These are phyloP conservation scores for Chaetomium cochliodes DNA, from an alignment of 495 filamentous ascomycete species.

Conservation along the genomic window DNA sequence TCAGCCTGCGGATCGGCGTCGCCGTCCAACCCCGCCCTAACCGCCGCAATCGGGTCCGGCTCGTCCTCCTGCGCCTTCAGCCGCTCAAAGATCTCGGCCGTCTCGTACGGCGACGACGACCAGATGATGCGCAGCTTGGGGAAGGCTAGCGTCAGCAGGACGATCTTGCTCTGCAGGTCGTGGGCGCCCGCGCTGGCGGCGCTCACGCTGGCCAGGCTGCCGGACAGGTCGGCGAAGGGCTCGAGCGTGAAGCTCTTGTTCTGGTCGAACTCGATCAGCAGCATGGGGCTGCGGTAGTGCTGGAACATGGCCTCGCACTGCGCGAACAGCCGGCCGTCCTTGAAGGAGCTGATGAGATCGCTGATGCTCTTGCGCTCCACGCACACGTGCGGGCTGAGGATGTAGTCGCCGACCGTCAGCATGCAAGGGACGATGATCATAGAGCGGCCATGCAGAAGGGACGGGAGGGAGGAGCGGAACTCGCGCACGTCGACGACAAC, in stretches of 20 bases:
- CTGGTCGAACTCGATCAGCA: slow-evolving; percentile 96
- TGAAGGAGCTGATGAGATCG: slow-evolving; percentile 87
- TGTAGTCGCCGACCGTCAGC: slow-evolving; percentile 95
- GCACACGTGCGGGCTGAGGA: slow-evolving; percentile 85
- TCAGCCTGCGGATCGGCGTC: slow-evolving; percentile 55
- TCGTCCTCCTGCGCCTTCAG: slow-evolving; percentile 85
- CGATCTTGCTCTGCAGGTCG: slow-evolving; percentile 88
- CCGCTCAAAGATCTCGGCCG: slow-evolving; percentile 92
- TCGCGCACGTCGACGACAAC: slow-evolving; percentile 95
- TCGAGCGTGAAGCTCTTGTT: slow-evolving; percentile 97
- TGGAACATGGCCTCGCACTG: slow-evolving; percentile 93
- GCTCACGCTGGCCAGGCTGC: slow-evolving; percentile 56
- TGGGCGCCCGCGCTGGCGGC: slow-evolving; percentile 54
- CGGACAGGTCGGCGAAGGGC: slow-evolving; percentile 78
- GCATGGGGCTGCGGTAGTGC: slow-evolving; percentile 86
- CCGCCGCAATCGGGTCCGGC: slow-evolving; percentile 85
- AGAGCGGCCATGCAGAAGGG: slow-evolving; percentile 80
- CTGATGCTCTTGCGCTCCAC: slow-evolving; percentile 91
- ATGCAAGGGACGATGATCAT: slow-evolving; percentile 88
- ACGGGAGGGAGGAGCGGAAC: slow-evolving; percentile 89
- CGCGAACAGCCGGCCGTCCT: slow-evolving; percentile 84
- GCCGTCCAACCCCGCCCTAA: slow-evolving; percentile 73
- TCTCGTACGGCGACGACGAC: slow-evolving; percentile 91
- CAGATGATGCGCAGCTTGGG: slow-evolving; percentile 87
- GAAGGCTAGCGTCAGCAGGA: slow-evolving; percentile 89